Evolutionary conservation across 78 protist species (phyloP), one percentile per base, ranked within the genome.

Genomic region (Tieghemostelium lacteum): DNA sequence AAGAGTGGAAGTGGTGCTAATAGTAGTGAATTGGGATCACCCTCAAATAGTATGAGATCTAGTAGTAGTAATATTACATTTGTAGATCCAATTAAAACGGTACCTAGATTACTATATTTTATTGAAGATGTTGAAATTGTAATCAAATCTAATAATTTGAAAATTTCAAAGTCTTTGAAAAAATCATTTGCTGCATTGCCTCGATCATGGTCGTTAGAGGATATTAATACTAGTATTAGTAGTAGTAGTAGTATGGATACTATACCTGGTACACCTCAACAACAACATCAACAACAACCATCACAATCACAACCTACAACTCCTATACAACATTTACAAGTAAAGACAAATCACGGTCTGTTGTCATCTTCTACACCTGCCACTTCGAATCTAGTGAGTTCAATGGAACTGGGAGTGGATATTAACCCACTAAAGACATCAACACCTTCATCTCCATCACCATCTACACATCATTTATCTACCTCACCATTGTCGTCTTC

Each of bases 51-150:
- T 20, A 52, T 49, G 12, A 61, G 72, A 75, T 52, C 85, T 16
- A 40, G 66, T 20, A 26, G 40, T 29, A 2, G 28, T 36, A 62
- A 36, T 49, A n/a, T n/a, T n/a, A n/a, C n/a, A n/a, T n/a, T n/a
- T n/a, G 28, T 69, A 8, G 87, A 77, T 0, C 87, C 87, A 65
- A 77, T 77, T 37, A 77, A 77, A 52, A 49, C 55, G 63, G 65
- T 80, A 67, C 88, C 88, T 36, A 57, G 88, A 55, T 40, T 80
- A 40, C 60, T 80, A 26, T 80, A 66, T 73, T 80, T 80, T 67
- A 26, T 80, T 19, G 88, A 80, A 33, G 88, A 80, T 17, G 70
- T 80, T 57, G 88, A 80, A 57, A 42, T 24, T 29, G 66, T 80
- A 19, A 50, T 70, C 0, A 80, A 80, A 67, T 80, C 88, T 49